Evolutionary conservation across 257 asterid genomes (phyloP).

Genomic region (Jaltomata sinuosa): DNA sequence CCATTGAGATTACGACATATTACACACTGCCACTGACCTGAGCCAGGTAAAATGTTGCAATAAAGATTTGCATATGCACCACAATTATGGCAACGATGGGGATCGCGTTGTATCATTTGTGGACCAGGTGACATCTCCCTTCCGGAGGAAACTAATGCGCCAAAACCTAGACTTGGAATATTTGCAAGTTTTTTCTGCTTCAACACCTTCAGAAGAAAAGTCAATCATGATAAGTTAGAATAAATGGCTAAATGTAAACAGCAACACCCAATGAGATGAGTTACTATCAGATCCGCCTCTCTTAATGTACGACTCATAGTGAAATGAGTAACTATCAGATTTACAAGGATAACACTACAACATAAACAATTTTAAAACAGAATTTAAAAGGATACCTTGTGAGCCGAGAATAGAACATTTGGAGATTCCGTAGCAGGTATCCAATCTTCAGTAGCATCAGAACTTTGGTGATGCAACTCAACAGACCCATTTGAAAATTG

Average conservation of each 20-base stretch:
- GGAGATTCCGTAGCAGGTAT: conserved; percentile 40
- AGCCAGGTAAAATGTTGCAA: conserved; percentile 74
- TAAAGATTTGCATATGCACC: conserved; percentile 89
- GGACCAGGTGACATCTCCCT: conserved; percentile 81
- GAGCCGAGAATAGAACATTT: conserved; percentile 80
- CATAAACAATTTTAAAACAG: neutral
- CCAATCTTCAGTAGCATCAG: conserved; percentile 46
- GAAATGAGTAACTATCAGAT: neutral
- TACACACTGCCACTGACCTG: conserved; percentile 99
- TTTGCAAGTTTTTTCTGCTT: conserved; percentile 84
- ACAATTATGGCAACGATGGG: conserved; percentile 84
- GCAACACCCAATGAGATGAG: neutral
- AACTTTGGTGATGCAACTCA: conserved; percentile 50
- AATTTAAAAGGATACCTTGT: conserved; percentile 46
- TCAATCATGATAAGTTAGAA: neutral
- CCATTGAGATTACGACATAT: conserved; percentile 81
- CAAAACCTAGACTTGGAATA: conserved; percentile 81
- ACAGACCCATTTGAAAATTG: conserved; percentile 58
- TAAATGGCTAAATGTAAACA: neutral
- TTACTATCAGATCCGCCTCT: neutral
- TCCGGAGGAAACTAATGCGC: conserved; percentile 85
- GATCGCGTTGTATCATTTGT: conserved; percentile 81
- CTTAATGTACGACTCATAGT: neutral
- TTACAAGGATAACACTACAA: neutral
- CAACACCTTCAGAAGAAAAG: conserved; percentile 44